phyloP scores from a whole-genome alignment of 495 filamentous ascomycete species.

The Annulohypoxylon bovei region DNA sequence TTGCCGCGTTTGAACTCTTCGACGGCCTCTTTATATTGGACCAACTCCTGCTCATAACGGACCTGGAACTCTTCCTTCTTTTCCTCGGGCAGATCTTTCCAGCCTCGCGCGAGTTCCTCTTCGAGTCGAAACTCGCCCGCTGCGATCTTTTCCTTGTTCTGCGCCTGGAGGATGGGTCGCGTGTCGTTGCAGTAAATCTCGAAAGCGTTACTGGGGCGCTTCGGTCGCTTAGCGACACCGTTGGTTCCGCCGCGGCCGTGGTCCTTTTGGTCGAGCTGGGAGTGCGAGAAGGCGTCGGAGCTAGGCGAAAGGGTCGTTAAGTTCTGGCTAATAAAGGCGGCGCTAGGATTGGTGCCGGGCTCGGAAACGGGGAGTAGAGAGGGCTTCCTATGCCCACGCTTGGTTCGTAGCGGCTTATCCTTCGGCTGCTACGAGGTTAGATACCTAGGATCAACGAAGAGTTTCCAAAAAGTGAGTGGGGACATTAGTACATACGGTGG shows the following conservation, averaged over 20 bases:
- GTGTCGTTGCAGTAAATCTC: slow-evolving; percentile 62
- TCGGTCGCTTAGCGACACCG: slow-evolving; percentile 48
- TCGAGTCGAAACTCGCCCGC: slow-evolving; percentile 55
- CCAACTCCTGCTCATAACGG: slow-evolving; percentile 53
- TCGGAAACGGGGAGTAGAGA: slow-evolving; percentile 52
- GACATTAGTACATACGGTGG: slow-evolving; percentile 67
- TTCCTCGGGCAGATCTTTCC: slow-evolving; percentile 57
- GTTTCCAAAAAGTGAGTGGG: slow-evolving; percentile 21
- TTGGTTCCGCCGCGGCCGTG: slow-evolving; percentile 34
- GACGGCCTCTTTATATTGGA: slow-evolving; percentile 54
- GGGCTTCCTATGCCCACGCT: slow-evolving; percentile 74
- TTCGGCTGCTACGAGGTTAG: slow-evolving; percentile 70
- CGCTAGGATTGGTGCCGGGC: slow-evolving; percentile 43
- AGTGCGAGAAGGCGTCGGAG: slow-evolving; percentile 57
- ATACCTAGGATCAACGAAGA: slow-evolving; percentile 35
- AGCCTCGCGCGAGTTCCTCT: slow-evolving; percentile 58
- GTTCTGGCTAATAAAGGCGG: slow-evolving; percentile 58
- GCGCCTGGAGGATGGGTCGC: slow-evolving; percentile 50
- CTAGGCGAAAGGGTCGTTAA: slow-evolving; percentile 56
- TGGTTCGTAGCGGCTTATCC: slow-evolving; percentile 88
- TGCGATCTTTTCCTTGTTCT: slow-evolving; percentile 49
- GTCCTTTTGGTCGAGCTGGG: slow-evolving; percentile 48
- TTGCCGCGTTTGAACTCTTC: slow-evolving; percentile 43
- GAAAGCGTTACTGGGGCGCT: slow-evolving; percentile 59
- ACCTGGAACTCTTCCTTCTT: slow-evolving; percentile 56